phyloP scores from a whole-genome alignment of 2,329 filamentous ascomycete species.

The Calonectria ilicicola region DNA sequence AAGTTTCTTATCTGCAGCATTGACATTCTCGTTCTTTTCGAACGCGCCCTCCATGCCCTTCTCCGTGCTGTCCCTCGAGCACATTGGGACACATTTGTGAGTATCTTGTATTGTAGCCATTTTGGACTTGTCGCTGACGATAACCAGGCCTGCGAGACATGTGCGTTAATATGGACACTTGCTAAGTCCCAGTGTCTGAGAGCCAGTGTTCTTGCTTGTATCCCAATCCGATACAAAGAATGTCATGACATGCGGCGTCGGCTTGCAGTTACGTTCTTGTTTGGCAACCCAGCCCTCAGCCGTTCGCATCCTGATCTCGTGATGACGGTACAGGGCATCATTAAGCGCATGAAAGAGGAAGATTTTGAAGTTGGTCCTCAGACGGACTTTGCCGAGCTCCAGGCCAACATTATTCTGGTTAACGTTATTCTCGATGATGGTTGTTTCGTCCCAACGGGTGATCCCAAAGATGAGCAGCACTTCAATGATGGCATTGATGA shows the following conservation, averaged over 20 bases:
- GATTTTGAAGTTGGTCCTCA: conserved; percentile 64
- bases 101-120: conserved; percentile 27
- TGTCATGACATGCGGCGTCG: conserved; percentile 73
- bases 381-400: conserved; percentile 78
- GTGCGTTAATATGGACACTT: conserved; percentile 58
- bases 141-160: conserved; percentile 62
- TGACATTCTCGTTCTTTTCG: conserved; percentile 54
- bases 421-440: conserved; percentile 81
- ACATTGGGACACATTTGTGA: conserved; percentile 57
- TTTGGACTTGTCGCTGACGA: conserved; percentile 2
- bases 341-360: conserved; percentile 57
- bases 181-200: conserved; percentile 64
- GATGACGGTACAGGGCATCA: conserved; percentile 58
- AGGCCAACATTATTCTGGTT: conserved; percentile 74
- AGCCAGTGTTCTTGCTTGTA: conserved; percentile 66
- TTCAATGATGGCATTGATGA: conserved; percentile 81
- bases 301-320: conserved; percentile 54
- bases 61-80: conserved; percentile 53
- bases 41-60: conserved; percentile 58
- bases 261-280: conserved; percentile 74
- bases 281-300: conserved; percentile 60
- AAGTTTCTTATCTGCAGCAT: conserved; percentile 58
- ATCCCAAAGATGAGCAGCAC: conserved; percentile 48
- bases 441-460: conserved; percentile 42
- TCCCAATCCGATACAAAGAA: conserved; percentile 64